A percentile compares a stretch with the other conserved stretches of the same genome.
Conservation (phyloP, 768 basidiomycete species). For the Aureoboletus auriporus region DNA sequence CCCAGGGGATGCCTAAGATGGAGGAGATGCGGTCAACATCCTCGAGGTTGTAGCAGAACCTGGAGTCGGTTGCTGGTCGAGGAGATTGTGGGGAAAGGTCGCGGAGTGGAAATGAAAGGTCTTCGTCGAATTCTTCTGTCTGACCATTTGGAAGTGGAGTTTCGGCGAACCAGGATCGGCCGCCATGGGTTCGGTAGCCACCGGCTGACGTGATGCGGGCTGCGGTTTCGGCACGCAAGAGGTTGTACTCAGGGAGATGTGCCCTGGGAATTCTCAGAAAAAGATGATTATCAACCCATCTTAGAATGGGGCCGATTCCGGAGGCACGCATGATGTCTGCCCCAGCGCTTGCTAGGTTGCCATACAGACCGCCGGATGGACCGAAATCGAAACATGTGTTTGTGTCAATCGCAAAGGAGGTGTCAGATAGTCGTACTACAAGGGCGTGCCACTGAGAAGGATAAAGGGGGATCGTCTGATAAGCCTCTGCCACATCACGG, state of each 20-base stretch:
- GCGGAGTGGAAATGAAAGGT: too few species aligned
- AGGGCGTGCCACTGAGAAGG: conserved; percentile 34
- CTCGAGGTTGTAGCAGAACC: neutral
- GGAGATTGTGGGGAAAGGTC: too few species aligned
- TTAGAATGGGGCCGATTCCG: conserved; percentile 15
- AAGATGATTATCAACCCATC: conserved; percentile 32
- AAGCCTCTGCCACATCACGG: neutral
- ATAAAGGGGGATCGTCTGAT: conserved; percentile 24
- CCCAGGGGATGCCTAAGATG: neutral
- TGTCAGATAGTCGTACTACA: conserved; percentile 18
- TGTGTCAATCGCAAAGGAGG: conserved; percentile 21
- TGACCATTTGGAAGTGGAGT: too few species aligned
- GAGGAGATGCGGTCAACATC: neutral
- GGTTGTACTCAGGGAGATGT: fast-evolving
- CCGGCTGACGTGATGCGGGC: too few species aligned
- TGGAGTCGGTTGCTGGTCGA: too few species aligned
- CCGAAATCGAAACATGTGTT: conserved; percentile 22
- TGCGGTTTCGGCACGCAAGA: too few species aligned
- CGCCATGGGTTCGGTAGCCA: too few species aligned
- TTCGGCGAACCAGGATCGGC: too few species aligned
- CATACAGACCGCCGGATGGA: conserved; percentile 22
- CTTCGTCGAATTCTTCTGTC: too few species aligned
- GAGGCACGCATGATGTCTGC: conserved; percentile 9
- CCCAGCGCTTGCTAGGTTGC: conserved; percentile 20
- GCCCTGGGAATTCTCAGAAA: conserved; percentile 10